Base-by-base conservation (phyloP, 345 rosid species). In the Salix viminalis region DNA sequence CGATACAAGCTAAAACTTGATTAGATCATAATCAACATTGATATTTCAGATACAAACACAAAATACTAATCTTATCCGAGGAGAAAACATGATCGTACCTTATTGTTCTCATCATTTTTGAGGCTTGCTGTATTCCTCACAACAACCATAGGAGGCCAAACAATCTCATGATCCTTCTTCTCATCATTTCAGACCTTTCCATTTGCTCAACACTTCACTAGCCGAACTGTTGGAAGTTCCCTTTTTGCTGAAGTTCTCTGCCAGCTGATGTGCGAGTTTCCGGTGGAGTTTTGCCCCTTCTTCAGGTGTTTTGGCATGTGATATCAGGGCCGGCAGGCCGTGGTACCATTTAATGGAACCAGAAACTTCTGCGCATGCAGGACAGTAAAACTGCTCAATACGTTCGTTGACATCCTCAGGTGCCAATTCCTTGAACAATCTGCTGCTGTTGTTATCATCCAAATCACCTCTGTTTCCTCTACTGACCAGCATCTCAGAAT, bases 131-230 rank as follows among this genome's bases (percentile, higher is more conserved):
- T 89, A 76, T 94, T 92, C 92, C 86, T 86, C 12, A 94, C 83
- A 26, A 92, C 42, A 19, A 93, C 99, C 97, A 92, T 90, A 2
- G 98, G 98, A 42, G 97, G 97, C 97, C 98, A 94, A 36, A 94
- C 93, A 70, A 94, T 88, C 5, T 87, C 91, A 78, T 77, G 77
- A 67, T 94, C 95, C 58, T 84, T 90, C 60, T 87, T 91, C 61
- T 85, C 91, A 67, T 77, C 86, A 23, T 75, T 85, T 23, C n/a
- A 91, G 75, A 61, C 94, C 97, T 73, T 76, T 89, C 94, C 97
- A 92, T 79, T 87, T 88, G 46, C 93, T 91, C 78, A 82, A 88
- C 37, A 81, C 78, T 71, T 91, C 93, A 56, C 89, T 91, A 0
- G 76, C 80, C 13, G 93, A 91, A 65, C 81, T 54, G 68, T 86